These are phyloP conservation scores for Coemansia sp. DNA, from an alignment of 192 early-diverging fungal genomes.

Conservation along the genomic window DNA sequence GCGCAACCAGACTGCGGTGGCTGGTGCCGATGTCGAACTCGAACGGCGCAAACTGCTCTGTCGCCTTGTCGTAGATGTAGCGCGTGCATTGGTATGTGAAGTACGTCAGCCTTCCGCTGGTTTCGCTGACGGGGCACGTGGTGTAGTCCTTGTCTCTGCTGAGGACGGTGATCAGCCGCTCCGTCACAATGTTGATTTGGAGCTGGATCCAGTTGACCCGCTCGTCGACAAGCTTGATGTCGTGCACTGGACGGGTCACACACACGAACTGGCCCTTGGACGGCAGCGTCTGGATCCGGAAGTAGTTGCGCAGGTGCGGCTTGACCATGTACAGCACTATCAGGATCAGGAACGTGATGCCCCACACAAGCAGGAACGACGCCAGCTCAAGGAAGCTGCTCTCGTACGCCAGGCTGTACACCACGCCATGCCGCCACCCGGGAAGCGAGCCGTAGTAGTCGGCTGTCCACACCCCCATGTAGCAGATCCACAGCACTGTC, in stretches of 20 bases:
- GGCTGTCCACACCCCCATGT: slow-evolving; percentile 50
- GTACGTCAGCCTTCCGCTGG: slow-evolving; percentile 36
- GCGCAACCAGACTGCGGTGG: slow-evolving; percentile 49
- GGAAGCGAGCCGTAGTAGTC: slow-evolving; percentile 60
- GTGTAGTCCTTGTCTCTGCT: slow-evolving; percentile 50
- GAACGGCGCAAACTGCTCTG: slow-evolving; percentile 60
- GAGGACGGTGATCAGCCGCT: slow-evolving; percentile 20
- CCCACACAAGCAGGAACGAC: slow-evolving; percentile 57
- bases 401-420: slow-evolving; percentile 58
- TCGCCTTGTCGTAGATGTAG: slow-evolving; percentile 62
- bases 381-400: slow-evolving; percentile 51
- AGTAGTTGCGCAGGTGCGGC: slow-evolving; percentile 64
- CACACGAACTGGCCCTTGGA: slow-evolving; percentile 51
- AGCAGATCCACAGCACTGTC: slow-evolving; percentile 49
- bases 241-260: slow-evolving; percentile 53
- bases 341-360: slow-evolving; percentile 49
- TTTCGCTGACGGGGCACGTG: slow-evolving; percentile 41
- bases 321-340: slow-evolving; percentile 44
- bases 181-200: slow-evolving; percentile 46
- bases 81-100: slow-evolving; percentile 80
- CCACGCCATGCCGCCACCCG: slow-evolving; percentile 47
- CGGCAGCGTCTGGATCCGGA: slow-evolving; percentile 58
- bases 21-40: slow-evolving; percentile 61
- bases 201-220: slow-evolving; percentile 34
- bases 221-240: slow-evolving; percentile 57